Evolutionary conservation across 495 filamentous ascomycete species (phyloP), one percentile per base, ranked within the genome.

Genomic region (Penicillium malachiteum): DNA sequence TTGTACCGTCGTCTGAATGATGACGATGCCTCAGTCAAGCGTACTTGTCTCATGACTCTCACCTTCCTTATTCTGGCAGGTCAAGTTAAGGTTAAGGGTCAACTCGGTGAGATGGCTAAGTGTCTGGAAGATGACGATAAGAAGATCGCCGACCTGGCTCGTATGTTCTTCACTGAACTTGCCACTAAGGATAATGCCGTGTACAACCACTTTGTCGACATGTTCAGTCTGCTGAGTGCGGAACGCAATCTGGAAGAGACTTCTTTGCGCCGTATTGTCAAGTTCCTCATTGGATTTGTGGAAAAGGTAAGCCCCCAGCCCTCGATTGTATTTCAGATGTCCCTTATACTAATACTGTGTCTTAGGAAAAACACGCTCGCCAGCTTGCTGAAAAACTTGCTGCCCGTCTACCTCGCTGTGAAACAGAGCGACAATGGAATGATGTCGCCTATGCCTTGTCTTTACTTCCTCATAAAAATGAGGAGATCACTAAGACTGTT

Each of bases 31-130:
- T 92, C 87, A 7, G 94, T 99, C 34, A 97, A 97, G 79, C 84
- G 94, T 7, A 99, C 94, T 1, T 99, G 94, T 72, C 82, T 99
- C 12, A 99, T 97, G 94, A 97, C 94, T 3, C 76, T 99, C 55
- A 99, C 95, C 3, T 99, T 99, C 79, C 74, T 97, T 31, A 99
- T 99, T 64, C 75, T 99, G 26, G 94, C 94, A 0, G 94, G 94
- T 16, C 94, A 99, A 72, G 94, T 99, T 71, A 99, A 99, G 75
- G 94, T 99, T 68, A 99, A 99, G 77, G 94, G 94, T n/a, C 94
- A 99, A 73, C 79, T 99, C 17, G 95, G 94, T 26, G 94, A 97
- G 73, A 99, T 99, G 94, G 94, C 94, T 16, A 97, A 97, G 72
- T 99, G 94, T 66, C 80, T 97, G 30, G 94, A 99, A 70, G 95